phyloP scores from a whole-genome alignment of 805 yeast species.

The Hanseniaspora pseudoguilliermondii region DNA sequence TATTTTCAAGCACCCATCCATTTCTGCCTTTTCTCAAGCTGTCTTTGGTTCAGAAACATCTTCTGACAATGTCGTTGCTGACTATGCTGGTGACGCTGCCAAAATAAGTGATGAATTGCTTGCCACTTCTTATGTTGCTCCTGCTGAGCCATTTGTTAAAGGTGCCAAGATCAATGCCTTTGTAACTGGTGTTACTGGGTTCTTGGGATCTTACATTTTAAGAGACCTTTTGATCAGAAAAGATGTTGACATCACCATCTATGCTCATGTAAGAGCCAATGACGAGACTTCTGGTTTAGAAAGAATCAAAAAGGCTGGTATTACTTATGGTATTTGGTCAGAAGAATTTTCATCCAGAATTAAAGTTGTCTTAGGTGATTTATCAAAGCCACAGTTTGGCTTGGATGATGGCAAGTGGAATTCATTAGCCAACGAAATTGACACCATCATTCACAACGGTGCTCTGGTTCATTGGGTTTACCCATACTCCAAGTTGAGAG shows the following conservation, averaged over 20 bases:
- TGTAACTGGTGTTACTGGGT: slow-evolving; percentile 93
- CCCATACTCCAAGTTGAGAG: slow-evolving; percentile 81
- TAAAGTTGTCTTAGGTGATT: slow-evolving; percentile 69
- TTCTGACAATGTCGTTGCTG: background rate
- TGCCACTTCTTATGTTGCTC: slow-evolving; percentile 30
- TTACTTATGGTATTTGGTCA: slow-evolving; percentile 58
- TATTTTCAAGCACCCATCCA: slow-evolving; percentile 80
- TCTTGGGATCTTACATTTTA: slow-evolving; percentile 80
- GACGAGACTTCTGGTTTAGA: slow-evolving; percentile 55
- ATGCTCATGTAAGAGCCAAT: slow-evolving; percentile 85
- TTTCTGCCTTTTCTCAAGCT: slow-evolving; percentile 62
- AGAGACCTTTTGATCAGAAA: slow-evolving; percentile 58
- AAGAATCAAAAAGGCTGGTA: slow-evolving; percentile 62
- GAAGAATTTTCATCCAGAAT: slow-evolving; percentile 45
- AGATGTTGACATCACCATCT: slow-evolving; percentile 41
- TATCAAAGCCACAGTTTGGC: slow-evolving; percentile 65
- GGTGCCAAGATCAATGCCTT: slow-evolving; percentile 46
- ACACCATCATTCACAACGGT: slow-evolving; percentile 87
- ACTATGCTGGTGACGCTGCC: slow-evolving; percentile 19
- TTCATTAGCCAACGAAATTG: slow-evolving; percentile 45
- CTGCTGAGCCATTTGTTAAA: slow-evolving; percentile 19
- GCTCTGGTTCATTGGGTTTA: slow-evolving; percentile 98
- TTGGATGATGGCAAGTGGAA: slow-evolving; percentile 45
- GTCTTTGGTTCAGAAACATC: slow-evolving; percentile 60
- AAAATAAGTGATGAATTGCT: slow-evolving; percentile 33